These are phyloP conservation scores for Leccinum arenicola DNA, from an alignment of 768 basidiomycete species.

Conservation along the genomic window DNA sequence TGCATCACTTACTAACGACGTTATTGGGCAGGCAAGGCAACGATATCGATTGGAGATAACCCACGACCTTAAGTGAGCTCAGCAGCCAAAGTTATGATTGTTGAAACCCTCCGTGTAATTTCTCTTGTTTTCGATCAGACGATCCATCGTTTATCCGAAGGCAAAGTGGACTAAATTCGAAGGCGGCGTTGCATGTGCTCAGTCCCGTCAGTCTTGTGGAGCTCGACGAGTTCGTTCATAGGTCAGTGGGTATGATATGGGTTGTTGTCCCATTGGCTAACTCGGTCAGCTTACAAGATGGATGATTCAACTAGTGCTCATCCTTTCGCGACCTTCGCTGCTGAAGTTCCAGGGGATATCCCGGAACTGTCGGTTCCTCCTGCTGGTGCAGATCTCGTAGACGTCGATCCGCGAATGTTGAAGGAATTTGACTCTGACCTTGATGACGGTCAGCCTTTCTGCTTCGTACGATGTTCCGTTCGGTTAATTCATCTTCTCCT, in stretches of 20 bases:
- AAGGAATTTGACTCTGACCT: slow-evolving; percentile 78
- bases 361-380: slow-evolving; percentile 43
- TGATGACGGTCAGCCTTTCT: slow-evolving; percentile 67
- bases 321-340: slow-evolving; percentile 43
- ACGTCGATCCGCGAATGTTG: slow-evolving; percentile 49
- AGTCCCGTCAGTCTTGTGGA: too few species aligned
- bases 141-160: slow-evolving; percentile 71
- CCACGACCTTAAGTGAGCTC: slow-evolving; percentile 33
- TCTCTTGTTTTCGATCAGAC: slow-evolving; percentile 44
- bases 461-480: neutral
- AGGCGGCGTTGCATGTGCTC: too few species aligned
- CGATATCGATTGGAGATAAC: slow-evolving; percentile 29
- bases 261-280: neutral
- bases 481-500: slow-evolving; percentile 9
- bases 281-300: slow-evolving; percentile 65
- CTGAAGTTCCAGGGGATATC: slow-evolving; percentile 66
- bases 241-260: slow-evolving; percentile 32
- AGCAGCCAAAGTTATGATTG: too few species aligned
- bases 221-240: too few species aligned
- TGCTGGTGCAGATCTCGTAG: slow-evolving; percentile 55
- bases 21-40: slow-evolving; percentile 27
- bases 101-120: too few species aligned
- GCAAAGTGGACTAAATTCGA: too few species aligned
- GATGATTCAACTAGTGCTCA: slow-evolving; percentile 38
- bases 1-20: neutral